Conservation (phyloP, 164 flowering plant genomes). For the Echeveria elegans region DNA sequence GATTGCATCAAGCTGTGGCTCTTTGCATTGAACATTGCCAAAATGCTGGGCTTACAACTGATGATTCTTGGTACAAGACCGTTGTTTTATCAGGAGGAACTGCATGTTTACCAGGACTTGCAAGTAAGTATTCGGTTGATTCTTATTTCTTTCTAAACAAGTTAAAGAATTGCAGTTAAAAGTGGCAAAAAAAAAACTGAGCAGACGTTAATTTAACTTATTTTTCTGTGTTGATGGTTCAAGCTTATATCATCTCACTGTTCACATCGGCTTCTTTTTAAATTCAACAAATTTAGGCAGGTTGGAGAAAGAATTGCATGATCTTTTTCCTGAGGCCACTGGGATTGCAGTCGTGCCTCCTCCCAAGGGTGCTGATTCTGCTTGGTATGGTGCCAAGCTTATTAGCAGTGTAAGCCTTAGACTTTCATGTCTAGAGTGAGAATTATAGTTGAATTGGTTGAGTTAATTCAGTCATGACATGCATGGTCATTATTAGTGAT, state of each 20-base stretch:
- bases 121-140: conserved; percentile 37
- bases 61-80: conserved; percentile 84
- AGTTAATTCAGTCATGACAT: not conserved
- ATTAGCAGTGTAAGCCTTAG: conserved; percentile 66
- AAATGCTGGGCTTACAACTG: conserved; percentile 43
- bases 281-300: conserved; percentile 39
- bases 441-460: not conserved
- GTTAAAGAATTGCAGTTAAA: not conserved
- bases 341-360: conserved; percentile 76
- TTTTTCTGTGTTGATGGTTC: not conserved
- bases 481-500: too few species aligned
- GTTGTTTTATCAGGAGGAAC: conserved; percentile 83
- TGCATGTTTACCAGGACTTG: conserved; percentile 88
- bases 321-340: conserved; percentile 32
- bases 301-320: conserved; percentile 67
- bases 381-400: conserved; percentile 89
- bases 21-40: conserved; percentile 96
- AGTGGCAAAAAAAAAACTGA: too few species aligned
- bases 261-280: too few species aligned
- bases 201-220: too few species aligned
- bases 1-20: conserved; percentile 82
- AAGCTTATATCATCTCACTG: too few species aligned
- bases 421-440: not conserved
- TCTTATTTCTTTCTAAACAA: not conserved
- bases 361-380: conserved; percentile 67